phyloP scores from a whole-genome alignment of 2,329 filamentous ascomycete genomes.

The Lojkania enalia region DNA sequence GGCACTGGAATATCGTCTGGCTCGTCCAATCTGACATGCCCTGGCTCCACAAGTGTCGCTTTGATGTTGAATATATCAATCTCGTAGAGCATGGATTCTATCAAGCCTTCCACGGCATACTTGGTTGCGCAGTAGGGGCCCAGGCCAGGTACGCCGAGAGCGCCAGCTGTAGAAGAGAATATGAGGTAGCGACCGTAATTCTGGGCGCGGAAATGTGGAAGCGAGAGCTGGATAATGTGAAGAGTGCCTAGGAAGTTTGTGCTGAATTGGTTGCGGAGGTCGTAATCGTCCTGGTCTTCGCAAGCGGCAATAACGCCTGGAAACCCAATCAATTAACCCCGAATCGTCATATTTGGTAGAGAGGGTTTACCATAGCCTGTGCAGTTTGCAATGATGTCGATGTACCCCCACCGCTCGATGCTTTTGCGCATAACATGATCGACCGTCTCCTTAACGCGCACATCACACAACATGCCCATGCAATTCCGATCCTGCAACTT shows the following conservation, averaged over 20 bases:
- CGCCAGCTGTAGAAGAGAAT: constrained; percentile 89
- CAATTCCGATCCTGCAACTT: constrained; percentile 68
- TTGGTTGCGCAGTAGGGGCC: constrained; percentile 97
- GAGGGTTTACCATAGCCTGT: constrained; percentile 73
- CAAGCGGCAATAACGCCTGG: constrained; percentile 80
- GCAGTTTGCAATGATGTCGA: constrained; percentile 92
- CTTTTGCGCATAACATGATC: constrained; percentile 69
- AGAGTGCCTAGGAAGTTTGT: constrained; percentile 97
- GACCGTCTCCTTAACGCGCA: constrained; percentile 80
- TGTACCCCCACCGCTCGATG: constrained; percentile 73
- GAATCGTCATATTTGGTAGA: background rate
- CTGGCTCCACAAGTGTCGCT: constrained; percentile 89
- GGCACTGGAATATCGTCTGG: constrained; percentile 55
- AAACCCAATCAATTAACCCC: no score
- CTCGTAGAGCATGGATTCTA: constrained; percentile 97
- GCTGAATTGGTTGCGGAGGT: constrained; percentile 93
- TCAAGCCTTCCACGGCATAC: constrained; percentile 92
- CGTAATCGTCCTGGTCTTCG: constrained; percentile 95
- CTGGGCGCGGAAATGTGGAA: constrained; percentile 84
- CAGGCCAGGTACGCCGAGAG: constrained; percentile 88
- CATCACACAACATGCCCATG: constrained; percentile 84
- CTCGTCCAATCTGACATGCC: constrained; percentile 85
- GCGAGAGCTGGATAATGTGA: constrained; percentile 85
- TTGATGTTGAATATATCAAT: constrained; percentile 91
- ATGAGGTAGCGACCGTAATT: constrained; percentile 81